Conservation (phyloP, 352 stramenopile genomes). For the Peronospora destructor region DNA sequence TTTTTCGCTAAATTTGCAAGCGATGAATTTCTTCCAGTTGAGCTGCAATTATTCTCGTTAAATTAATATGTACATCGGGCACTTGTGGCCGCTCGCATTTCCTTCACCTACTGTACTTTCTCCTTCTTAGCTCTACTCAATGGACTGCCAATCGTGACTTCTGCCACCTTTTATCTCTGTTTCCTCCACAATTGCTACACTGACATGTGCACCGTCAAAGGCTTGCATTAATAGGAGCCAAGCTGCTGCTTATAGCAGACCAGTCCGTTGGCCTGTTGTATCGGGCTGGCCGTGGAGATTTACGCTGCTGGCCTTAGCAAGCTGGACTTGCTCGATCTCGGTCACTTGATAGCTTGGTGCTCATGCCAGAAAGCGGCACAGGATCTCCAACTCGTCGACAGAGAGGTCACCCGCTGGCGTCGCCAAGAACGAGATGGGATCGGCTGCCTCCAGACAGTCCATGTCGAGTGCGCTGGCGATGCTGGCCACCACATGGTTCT, state of each 20-base stretch:
- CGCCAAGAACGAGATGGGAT: slow-evolving; percentile 25
- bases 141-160: too few relatives aligned
- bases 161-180: background rate
- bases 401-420: slow-evolving; percentile 20
- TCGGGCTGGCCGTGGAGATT: background rate
- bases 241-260: background rate
- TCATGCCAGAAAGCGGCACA: slow-evolving; percentile 40
- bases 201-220: background rate
- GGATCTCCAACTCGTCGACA: slow-evolving; percentile 36
- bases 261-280: background rate
- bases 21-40: background rate
- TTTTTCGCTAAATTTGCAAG: background rate
- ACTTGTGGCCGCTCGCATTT: too few relatives aligned
- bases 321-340: background rate
- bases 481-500: slow-evolving; percentile 23
- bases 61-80: slow-evolving; percentile 4
- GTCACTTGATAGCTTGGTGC: background rate
- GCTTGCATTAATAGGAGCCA: background rate
- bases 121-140: background rate
- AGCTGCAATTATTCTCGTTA: slow-evolving; percentile 1
- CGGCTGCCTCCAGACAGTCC: slow-evolving; percentile 9
- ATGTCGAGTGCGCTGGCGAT: slow-evolving; percentile 22
- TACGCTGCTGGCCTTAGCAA: background rate
- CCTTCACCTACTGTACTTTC: slow-evolving; percentile 3
- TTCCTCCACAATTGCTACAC: background rate